Evolutionary conservation across 2,329 filamentous ascomycete species (phyloP), one percentile per base, ranked within the genome.

Genomic region (Cladobotryum protrusum): DNA sequence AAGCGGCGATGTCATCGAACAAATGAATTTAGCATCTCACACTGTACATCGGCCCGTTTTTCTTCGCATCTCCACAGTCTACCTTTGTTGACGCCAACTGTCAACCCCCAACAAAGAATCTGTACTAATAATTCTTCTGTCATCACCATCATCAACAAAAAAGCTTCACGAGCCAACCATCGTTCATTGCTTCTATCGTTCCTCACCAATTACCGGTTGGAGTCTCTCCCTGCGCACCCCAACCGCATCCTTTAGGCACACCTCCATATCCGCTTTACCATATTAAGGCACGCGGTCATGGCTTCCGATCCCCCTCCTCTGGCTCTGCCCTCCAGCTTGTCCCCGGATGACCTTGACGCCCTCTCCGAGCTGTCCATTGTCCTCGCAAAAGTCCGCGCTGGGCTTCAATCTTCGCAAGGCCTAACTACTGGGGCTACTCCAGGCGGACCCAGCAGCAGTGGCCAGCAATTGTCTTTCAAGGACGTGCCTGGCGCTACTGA

Each of bases 341-440:
- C 87, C 45, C 87, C 91, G 24, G 85, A 91, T 67, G 82, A 83
- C 45, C 89, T 96, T 71, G 91, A 96, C 72, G 82, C 89, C 58
- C 79, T 95, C 48, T 89, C 90, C 20, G 83, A 90, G 61, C 81
- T 96, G 48, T 85, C 89, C 61, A 77, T 83, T 52, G 81, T 95
- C 57, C 82, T 96, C 54, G 76, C 82, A 57, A 87, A 87, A 45
- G 79, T 96, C 15, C 81, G 87, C 58, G 63, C 67, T 35, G 74
- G 72, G 14, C 68, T 73, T 58, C 59, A 72, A 61, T 64, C 70
- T 42, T 67, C 67, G 11, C 59, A 70, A 36, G 65, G 71, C 47
- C 62, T 71, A 44, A 67, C 68, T 41, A 64, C 66, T 5, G 70
- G 67, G 44, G 67, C 64, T 45, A 71, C 72, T 37, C 62, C 66